A percentile compares a stretch with the other conserved stretches of the same genome.
These are phyloP conservation scores for Saccharomycopsis guyanensis DNA, from an alignment of 805 yeast genomes.

Conservation along the genomic window DNA sequence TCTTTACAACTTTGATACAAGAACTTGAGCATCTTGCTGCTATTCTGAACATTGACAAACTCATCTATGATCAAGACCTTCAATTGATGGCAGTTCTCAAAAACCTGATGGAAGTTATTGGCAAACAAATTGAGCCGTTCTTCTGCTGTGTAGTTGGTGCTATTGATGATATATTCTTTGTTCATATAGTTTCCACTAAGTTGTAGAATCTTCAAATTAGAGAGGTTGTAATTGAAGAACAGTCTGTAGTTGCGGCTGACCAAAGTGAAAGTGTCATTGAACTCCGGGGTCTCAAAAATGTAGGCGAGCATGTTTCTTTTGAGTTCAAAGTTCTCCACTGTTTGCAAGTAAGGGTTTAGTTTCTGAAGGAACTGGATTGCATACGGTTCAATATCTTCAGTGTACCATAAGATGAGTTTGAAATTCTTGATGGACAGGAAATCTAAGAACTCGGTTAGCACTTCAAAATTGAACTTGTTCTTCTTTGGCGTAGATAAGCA, in stretches of 20 bases:
- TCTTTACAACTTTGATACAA: conserved; percentile 1
- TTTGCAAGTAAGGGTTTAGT: conserved; percentile 4
- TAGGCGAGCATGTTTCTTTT: conserved; percentile 17
- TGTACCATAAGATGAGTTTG: conserved; percentile 16
- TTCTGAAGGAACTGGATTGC: conserved; percentile 10
- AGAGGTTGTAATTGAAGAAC: conserved; percentile 6
- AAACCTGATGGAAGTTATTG: conserved; percentile 11
- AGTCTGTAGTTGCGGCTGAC: conserved; percentile 6
- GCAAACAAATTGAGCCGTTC: conserved; percentile 4
- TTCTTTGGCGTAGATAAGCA: conserved; percentile 10
- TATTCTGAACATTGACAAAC: conserved; percentile 15
- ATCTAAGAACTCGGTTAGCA: conserved; percentile 6
- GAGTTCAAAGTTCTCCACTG: conserved; percentile 14
- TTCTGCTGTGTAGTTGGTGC: neutral
- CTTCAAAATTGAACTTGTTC: conserved; percentile 12
- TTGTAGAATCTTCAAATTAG: conserved; percentile 10
- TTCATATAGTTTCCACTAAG: conserved; percentile 17
- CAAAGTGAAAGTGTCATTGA: conserved; percentile 12
- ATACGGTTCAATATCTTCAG: conserved; percentile 15
- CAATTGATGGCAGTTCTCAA: conserved; percentile 7
- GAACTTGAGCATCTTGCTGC: conserved; percentile 9
- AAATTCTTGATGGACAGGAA: conserved; percentile 11
- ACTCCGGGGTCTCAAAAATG: conserved; percentile 10
- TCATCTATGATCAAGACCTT: conserved; percentile 17
- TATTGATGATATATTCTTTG: conserved; percentile 7